These are phyloP conservation scores for Amanita thiersii DNA, from an alignment of 768 basidiomycete species.

Conservation along the genomic window DNA sequence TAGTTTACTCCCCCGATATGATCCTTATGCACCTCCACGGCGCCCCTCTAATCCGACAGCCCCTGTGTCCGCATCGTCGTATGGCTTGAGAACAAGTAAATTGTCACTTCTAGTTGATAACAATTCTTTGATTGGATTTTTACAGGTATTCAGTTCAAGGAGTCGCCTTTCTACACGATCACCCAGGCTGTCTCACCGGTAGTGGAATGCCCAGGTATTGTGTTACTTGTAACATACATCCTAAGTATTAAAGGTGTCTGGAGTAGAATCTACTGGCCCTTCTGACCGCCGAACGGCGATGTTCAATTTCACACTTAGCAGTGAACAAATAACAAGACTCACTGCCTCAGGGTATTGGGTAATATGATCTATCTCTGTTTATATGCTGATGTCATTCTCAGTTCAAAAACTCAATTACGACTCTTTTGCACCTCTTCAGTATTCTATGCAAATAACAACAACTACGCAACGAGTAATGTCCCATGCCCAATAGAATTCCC, in stretches of 20 bases:
- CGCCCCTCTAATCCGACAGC: slow-evolving; percentile 26
- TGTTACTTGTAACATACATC: slow-evolving; percentile 12
- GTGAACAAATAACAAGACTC: slow-evolving; percentile 58
- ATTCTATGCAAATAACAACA: slow-evolving; percentile 48
- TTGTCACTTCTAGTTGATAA: slow-evolving; percentile 1
- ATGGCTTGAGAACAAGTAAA: slow-evolving; percentile 17
- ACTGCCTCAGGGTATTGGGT: slow-evolving; percentile 42
- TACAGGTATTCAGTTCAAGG: slow-evolving; percentile 66
- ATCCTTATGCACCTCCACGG: slow-evolving; percentile 60
- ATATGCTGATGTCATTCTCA: slow-evolving; percentile 18
- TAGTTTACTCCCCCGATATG: slow-evolving; percentile 40
- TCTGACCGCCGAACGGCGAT: slow-evolving; percentile 66
- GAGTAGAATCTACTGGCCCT: slow-evolving; percentile 65
- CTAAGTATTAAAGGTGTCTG: slow-evolving; percentile 4
- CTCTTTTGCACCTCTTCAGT: slow-evolving; percentile 84
- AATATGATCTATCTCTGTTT: slow-evolving; percentile 8
- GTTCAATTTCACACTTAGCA: slow-evolving; percentile 55
- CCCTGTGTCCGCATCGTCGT: slow-evolving; percentile 26
- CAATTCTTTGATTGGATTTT: slow-evolving; percentile 6
- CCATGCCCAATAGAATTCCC: slow-evolving; percentile 87
- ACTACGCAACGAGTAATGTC: slow-evolving; percentile 41
- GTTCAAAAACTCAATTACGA: slow-evolving; percentile 70
- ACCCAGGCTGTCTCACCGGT: slow-evolving; percentile 59
- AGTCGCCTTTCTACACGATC: slow-evolving; percentile 69
- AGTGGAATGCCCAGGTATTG: slow-evolving; percentile 72